Conservation (phyloP, 306 rosid species). For the Cucumis melo region DNA sequence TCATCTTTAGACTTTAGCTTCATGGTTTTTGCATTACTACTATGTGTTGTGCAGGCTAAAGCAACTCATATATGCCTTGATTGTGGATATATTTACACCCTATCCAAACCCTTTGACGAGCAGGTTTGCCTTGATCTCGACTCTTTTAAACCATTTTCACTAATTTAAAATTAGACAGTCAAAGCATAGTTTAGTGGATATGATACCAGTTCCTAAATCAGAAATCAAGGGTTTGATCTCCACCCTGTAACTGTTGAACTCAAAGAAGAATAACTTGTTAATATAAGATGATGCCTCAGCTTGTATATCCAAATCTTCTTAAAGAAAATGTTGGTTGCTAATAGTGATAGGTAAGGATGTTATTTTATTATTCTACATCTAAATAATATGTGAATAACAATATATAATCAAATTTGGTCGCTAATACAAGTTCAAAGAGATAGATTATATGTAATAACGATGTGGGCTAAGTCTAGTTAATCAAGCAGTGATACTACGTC, state of each 20-base stretch:
- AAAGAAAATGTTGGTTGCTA: background rate
- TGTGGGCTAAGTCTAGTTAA: background rate
- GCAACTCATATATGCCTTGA: constrained; percentile 95
- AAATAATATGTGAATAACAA: background rate
- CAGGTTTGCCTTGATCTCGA: constrained; percentile 24
- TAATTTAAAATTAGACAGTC: background rate
- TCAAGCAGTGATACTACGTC: background rate
- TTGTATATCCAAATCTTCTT: background rate
- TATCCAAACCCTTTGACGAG: constrained; percentile 76
- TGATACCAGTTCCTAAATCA: too few relatives aligned
- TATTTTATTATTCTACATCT: background rate
- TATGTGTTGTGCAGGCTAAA: constrained; percentile 54
- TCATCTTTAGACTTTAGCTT: background rate
- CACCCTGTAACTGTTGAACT: too few relatives aligned
- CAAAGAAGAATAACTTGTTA: too few relatives aligned
- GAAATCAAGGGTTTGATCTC: too few relatives aligned
- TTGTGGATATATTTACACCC: constrained; percentile 78
- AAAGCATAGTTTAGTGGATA: too few relatives aligned
- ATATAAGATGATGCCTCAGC: background rate
- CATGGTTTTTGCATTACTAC: background rate
- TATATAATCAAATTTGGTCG: background rate
- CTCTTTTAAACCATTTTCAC: background rate
- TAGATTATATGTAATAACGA: background rate
- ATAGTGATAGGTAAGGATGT: background rate
- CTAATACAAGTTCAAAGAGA: background rate